Conservation (phyloP, 345 rosid species). For the Populus tremula region DNA sequence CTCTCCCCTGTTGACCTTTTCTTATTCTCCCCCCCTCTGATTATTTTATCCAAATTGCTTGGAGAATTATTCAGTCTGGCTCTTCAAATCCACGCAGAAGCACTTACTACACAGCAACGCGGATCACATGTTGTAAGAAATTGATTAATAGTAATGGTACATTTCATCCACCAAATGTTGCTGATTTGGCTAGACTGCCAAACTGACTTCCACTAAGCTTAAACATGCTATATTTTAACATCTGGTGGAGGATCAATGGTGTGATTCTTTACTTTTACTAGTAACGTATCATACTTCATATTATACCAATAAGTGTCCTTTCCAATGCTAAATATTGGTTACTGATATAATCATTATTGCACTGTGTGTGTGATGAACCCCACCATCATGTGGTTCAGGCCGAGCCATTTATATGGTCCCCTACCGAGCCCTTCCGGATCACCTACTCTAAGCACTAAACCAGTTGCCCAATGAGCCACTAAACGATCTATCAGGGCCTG, state of each 20-base stretch:
- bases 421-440: slow-evolving; percentile 2
- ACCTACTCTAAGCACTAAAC: slow-evolving; percentile 21
- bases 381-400: slow-evolving; percentile 10
- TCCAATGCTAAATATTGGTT: neutral
- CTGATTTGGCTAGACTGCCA: slow-evolving; percentile 10
- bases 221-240: neutral
- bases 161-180: slow-evolving; percentile 4
- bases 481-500: neutral
- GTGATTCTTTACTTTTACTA: neutral
- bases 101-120: neutral
- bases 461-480: slow-evolving; percentile 3
- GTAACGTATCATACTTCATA: neutral
- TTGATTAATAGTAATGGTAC: neutral
- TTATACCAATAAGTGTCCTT: neutral
- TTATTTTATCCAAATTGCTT: neutral
- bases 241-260: neutral
- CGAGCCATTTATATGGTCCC: slow-evolving; percentile 12
- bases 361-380: slow-evolving; percentile 3
- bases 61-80: neutral
- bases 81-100: neutral
- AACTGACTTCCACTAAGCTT: slow-evolving; percentile 23
- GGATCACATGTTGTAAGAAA: neutral
- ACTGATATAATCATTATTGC: neutral
- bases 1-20: neutral
- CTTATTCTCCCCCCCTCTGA: neutral